Base-by-base conservation (phyloP, 805 yeast genomes). In the Wickerhamomyces queroliae region DNA sequence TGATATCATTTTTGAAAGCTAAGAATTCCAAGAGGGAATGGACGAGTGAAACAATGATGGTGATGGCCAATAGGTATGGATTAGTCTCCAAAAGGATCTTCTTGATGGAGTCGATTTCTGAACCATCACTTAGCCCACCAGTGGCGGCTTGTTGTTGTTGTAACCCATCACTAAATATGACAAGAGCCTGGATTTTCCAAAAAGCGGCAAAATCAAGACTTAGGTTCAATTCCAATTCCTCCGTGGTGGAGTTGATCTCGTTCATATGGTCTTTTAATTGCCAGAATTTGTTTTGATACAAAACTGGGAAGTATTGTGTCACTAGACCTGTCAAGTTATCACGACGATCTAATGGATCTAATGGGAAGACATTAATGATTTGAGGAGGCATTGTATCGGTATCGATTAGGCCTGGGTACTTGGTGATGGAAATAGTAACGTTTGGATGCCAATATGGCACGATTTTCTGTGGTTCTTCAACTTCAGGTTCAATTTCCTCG, bases 1-100 rank as follows among this genome's bases (percentile, higher is more conserved):
- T 56, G 16, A 65, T 64, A 38, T 66, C 70, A 39, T 52, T 63
- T 44, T 66, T 66, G 52, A 66, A 67, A 2, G 71, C 71, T 31
- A 66, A 50, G 35, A 67, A 57, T 40, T 64, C 70, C 38, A 64
- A 55, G 18, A 67, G 19, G n/a, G 62, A 52, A 40, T 67, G 71
- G 32, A 65, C 38, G 2, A 64, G 13, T 0, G 70, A 49, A 7
- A 66, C 68, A 10, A 34, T 39, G 12, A 55, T 47, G 0, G 70
- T 66, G 19, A 62, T 41, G 2, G 40, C 59, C 18, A 65, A 46
- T 21, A 65, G 38, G 31, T 55, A 65, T 19, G 64, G 59, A 39
- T 64, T 66, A 5, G 69, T 64, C 23, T 65, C 70, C 8, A 61
- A 25, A 9, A 65, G 40, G 13, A 65, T 57, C 38, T 55, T 58